Conservation (phyloP, 768 basidiomycete genomes). For the Agrocybe praecox region DNA sequence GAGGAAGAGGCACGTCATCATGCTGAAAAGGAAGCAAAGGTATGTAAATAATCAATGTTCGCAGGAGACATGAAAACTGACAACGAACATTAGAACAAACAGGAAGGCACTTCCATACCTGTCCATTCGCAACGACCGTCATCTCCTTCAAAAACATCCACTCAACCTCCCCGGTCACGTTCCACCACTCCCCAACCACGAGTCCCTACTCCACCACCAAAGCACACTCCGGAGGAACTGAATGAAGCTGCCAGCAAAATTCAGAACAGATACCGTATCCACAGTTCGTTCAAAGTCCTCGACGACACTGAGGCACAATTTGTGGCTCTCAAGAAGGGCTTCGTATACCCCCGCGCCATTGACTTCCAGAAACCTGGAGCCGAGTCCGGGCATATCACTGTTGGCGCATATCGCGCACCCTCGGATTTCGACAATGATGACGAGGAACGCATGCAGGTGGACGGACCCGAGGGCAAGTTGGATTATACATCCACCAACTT, state of each 20-base stretch:
- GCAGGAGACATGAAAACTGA: constrained; percentile 1
- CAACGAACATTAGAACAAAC: background rate
- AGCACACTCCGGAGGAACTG: constrained; percentile 26
- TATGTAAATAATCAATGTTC: constrained; percentile 7
- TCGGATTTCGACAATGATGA: constrained; percentile 20
- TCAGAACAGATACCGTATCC: constrained; percentile 47
- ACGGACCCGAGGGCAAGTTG: constrained; percentile 38
- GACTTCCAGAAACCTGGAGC: constrained; percentile 45
- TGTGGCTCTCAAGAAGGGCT: constrained; percentile 39
- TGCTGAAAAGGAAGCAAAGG: constrained; percentile 16
- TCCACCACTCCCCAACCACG: constrained; percentile 3
- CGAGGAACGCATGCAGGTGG: constrained; percentile 21
- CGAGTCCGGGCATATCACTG: constrained; percentile 28
- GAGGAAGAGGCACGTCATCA: constrained; percentile 10
- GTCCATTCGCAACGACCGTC: constrained; percentile 8
- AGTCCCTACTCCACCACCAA: constrained; percentile 13
- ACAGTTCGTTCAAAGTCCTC: constrained; percentile 43
- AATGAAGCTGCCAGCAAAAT: constrained; percentile 48
- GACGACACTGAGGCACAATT: constrained; percentile 44
- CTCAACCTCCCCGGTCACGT: background rate
- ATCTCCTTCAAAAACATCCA: constrained; percentile 4
- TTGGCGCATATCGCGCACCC: constrained; percentile 22
- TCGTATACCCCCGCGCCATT: constrained; percentile 45
- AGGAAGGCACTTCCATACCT: constrained; percentile 9
- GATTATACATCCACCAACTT: constrained; percentile 66